These are phyloP conservation scores for Mycena galopus DNA, from an alignment of 768 basidiomycete species.

Conservation along the genomic window DNA sequence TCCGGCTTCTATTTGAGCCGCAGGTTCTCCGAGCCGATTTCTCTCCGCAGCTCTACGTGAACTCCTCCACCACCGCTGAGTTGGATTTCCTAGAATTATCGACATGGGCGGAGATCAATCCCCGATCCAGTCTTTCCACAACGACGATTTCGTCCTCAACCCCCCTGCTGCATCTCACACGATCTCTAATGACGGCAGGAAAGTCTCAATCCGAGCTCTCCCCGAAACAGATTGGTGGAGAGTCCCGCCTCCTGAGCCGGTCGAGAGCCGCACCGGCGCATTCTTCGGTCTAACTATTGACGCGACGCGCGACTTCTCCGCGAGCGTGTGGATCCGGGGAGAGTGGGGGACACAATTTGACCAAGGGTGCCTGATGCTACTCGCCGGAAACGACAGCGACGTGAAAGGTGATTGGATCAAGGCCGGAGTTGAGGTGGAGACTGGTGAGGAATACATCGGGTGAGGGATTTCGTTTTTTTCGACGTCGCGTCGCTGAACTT, in stretches of 20 bases:
- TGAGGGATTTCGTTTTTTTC: not conserved
- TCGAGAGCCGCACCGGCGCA: conserved; percentile 30
- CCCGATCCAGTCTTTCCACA: conserved; percentile 10
- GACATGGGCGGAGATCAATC: conserved; percentile 5
- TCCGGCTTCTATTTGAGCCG: too few relatives aligned
- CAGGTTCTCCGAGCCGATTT: too few relatives aligned
- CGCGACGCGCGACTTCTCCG: conserved; percentile 31
- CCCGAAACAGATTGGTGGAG: conserved; percentile 34
- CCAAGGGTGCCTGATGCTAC: conserved; percentile 34
- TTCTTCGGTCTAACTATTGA: conserved; percentile 24
- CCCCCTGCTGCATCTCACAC: conserved; percentile 27
- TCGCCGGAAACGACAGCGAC: conserved; percentile 20
- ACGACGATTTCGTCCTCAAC: conserved; percentile 18
- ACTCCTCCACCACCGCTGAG: too few relatives aligned
- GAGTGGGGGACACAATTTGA: conserved; percentile 30
- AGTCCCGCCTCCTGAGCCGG: conserved; percentile 20
- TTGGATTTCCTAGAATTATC: not conserved
- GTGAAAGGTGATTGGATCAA: conserved; percentile 31
- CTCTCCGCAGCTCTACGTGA: too few relatives aligned
- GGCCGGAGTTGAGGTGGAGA: conserved; percentile 29
- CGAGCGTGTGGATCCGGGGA: conserved; percentile 28
- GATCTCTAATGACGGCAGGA: conserved; percentile 25
- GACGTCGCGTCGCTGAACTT: not conserved
- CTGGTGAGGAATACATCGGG: conserved; percentile 28
- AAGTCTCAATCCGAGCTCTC: conserved; percentile 17